Evolutionary conservation across 2,329 filamentous ascomycete genomes (phyloP).

Genomic region (Talaromyces atroroseus): DNA sequence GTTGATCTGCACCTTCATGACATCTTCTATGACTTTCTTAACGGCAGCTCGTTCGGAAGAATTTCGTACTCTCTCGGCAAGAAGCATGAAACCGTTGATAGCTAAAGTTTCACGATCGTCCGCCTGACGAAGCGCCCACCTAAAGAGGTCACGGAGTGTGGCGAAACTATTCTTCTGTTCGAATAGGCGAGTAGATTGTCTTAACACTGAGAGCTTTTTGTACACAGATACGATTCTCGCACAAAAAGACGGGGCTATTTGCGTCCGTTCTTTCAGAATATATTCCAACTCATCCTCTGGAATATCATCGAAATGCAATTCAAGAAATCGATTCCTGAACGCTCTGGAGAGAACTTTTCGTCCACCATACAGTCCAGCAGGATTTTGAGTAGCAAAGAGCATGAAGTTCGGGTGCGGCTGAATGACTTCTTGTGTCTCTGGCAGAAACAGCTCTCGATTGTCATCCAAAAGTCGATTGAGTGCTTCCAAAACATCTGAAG

Average conservation of each 20-base stretch:
- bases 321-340: slow-evolving; percentile 93
- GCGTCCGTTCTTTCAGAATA: slow-evolving; percentile 81
- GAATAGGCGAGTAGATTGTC: slow-evolving; percentile 86
- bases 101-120: slow-evolving; percentile 85
- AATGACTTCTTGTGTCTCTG: slow-evolving; percentile 92
- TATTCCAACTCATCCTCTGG: slow-evolving; percentile 88
- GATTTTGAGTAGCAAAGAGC: slow-evolving; percentile 97
- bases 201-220: slow-evolving; percentile 79
- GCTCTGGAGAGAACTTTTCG: slow-evolving; percentile 88
- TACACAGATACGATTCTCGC: slow-evolving; percentile 89
- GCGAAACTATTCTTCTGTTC: slow-evolving; percentile 98
- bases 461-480: slow-evolving; percentile 93
- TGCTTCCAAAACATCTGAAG: slow-evolving; percentile 93
- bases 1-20: slow-evolving; percentile 82
- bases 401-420: slow-evolving; percentile 92
- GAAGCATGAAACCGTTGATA: slow-evolving; percentile 88
- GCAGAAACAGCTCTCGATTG: slow-evolving; percentile 90
- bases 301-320: slow-evolving; percentile 97
- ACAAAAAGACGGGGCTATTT: slow-evolving; percentile 88
- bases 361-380: slow-evolving; percentile 89
- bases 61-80: slow-evolving; percentile 92
- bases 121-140: slow-evolving; percentile 83
- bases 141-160: slow-evolving; percentile 88
- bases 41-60: slow-evolving; percentile 78
- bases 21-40: slow-evolving; percentile 78